Conservation (phyloP, 2,329 filamentous ascomycete species). For the Aspergillus tanneri region DNA sequence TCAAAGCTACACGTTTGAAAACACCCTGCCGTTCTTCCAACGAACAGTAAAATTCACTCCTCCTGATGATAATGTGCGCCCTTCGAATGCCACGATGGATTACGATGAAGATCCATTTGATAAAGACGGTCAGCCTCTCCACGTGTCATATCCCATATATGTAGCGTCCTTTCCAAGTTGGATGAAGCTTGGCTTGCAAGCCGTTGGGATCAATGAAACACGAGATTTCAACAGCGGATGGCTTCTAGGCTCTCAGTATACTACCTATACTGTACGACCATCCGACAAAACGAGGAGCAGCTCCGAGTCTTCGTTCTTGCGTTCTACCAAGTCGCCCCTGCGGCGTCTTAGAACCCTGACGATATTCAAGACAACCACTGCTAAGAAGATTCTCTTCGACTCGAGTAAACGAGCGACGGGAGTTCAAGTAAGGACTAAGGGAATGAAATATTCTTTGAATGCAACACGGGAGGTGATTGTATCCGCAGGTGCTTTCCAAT, state of each 20-base stretch:
- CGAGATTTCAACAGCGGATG: slow-evolving; percentile 46
- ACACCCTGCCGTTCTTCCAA: slow-evolving; percentile 31
- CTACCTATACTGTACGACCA: slow-evolving; percentile 51
- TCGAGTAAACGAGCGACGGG: slow-evolving; percentile 46
- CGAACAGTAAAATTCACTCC: slow-evolving; percentile 30
- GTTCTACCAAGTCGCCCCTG: slow-evolving; percentile 16
- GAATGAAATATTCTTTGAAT: slow-evolving; percentile 47
- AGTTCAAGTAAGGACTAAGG: slow-evolving; percentile 44
- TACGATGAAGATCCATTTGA: slow-evolving; percentile 33
- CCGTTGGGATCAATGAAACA: slow-evolving; percentile 41
- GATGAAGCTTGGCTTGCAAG: slow-evolving; percentile 38
- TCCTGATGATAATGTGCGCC: slow-evolving; percentile 18
- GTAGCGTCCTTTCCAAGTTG: slow-evolving; percentile 41
- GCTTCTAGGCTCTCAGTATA: slow-evolving; percentile 43
- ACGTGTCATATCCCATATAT: slow-evolving; percentile 45
- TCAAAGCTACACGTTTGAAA: slow-evolving; percentile 33
- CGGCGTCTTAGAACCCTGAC: slow-evolving; percentile 32
- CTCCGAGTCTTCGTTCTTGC: slow-evolving; percentile 45
- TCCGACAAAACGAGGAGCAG: slow-evolving; percentile 50
- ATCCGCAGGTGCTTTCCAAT: slow-evolving; percentile 54
- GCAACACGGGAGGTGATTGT: slow-evolving; percentile 53
- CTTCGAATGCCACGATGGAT: slow-evolving; percentile 22
- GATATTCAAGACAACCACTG: slow-evolving; percentile 47
- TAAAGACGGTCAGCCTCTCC: slow-evolving; percentile 36
- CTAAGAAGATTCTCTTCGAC: slow-evolving; percentile 52